Conservation (phyloP, 2,329 filamentous ascomycete species). For the Penicillium sp. region DNA sequence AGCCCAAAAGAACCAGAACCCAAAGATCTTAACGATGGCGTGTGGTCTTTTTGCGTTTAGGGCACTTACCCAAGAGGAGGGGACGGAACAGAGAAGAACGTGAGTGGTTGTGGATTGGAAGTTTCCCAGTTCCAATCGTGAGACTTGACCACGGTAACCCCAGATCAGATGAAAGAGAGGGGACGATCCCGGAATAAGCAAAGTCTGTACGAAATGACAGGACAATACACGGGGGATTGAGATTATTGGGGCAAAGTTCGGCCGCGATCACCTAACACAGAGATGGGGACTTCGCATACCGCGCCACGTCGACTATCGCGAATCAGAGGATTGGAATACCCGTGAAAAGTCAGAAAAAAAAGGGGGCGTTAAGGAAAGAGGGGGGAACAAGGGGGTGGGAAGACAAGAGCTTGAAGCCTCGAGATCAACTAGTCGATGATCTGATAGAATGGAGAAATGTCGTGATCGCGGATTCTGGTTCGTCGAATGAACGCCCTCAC, state of each 20-base stretch:
- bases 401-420: slow-evolving; percentile 1
- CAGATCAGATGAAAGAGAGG: slow-evolving; percentile 2
- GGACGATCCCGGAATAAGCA: slow-evolving; percentile 5
- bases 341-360: background rate
- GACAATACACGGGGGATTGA: background rate
- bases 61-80: background rate
- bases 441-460: slow-evolving; percentile 47
- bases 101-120: background rate
- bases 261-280: slow-evolving; percentile 1
- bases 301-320: slow-evolving; percentile 1
- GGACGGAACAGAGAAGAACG: background rate
- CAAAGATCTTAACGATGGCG: background rate
- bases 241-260: background rate
- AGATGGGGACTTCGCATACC: slow-evolving; percentile 2
- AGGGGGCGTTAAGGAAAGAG: slow-evolving; percentile 10
- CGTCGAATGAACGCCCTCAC: slow-evolving; percentile 25
- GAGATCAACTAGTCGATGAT: slow-evolving; percentile 32
- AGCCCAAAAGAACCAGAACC: background rate
- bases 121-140: background rate
- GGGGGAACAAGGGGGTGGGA: background rate
- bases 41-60: background rate
- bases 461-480: slow-evolving; percentile 39
- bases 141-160: slow-evolving; percentile 3
- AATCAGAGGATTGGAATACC: background rate
- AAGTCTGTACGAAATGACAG: background rate